Evolutionary conservation across 352 stramenopile species (phyloP).

Genomic region (Blastocystis sp.): DNA sequence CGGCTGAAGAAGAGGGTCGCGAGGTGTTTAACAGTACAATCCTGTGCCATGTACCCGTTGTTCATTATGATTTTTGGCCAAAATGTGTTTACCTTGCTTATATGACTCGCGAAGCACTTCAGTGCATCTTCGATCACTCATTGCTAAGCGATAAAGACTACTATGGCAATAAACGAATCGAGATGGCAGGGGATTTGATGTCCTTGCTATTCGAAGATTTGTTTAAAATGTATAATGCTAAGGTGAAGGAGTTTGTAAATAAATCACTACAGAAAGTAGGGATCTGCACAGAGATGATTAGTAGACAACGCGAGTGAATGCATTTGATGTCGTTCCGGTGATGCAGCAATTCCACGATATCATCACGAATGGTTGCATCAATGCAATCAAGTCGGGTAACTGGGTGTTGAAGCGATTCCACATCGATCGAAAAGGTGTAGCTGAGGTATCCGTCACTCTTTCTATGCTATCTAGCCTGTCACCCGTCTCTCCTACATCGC

Average conservation of each 20-base stretch:
- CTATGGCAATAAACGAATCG: conserved; percentile 99
- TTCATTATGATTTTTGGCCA: conserved; percentile 90
- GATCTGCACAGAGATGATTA: not conserved
- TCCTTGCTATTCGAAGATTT: conserved; percentile 96
- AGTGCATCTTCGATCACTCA: conserved; percentile 70
- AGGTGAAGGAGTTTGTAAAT: conserved; percentile 92
- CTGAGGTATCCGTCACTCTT: conserved; percentile 9
- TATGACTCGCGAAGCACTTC: conserved; percentile 83
- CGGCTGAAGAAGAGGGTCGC: conserved; percentile 79
- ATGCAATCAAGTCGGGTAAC: conserved; percentile 81
- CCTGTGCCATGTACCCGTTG: conserved; percentile 94
- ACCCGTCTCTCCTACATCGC: conserved; percentile 95
- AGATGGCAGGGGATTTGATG: conserved; percentile 92
- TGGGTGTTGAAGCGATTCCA: conserved; percentile 98
- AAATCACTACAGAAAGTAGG: conserved; percentile 71
- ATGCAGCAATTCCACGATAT: conserved; percentile 84
- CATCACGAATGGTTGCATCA: conserved; percentile 84
- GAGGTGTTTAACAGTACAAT: conserved; percentile 94
- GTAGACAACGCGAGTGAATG: conserved; percentile 68
- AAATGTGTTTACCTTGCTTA: conserved; percentile 96
- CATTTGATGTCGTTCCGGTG: conserved; percentile 95
- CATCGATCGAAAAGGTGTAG: conserved; percentile 89
- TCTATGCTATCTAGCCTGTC: conserved; percentile 77
- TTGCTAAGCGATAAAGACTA: conserved; percentile 97
- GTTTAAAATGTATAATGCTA: conserved; percentile 95